Percentiles rank a stretch among this genome's conserved stretches.
These are phyloP conservation scores for Endotrypanum monterogeii DNA, from an alignment of 208 protist species.

Conservation along the genomic window DNA sequence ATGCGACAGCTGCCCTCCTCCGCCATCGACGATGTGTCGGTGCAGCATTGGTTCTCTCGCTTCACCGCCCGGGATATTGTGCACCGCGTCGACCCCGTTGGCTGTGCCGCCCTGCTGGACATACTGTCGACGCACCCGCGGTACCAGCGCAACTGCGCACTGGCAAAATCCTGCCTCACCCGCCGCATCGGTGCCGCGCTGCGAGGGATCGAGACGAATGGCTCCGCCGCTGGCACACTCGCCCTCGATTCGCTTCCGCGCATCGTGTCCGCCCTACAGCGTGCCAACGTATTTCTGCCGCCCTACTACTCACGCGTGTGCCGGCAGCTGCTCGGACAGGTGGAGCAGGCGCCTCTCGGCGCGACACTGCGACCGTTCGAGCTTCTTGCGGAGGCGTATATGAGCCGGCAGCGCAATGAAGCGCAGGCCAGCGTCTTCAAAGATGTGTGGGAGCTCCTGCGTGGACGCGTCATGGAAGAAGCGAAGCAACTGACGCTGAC, in stretches of 20 bases:
- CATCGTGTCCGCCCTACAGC: constrained; percentile 48
- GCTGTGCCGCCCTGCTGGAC: constrained; percentile 49
- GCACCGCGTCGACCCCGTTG: constrained; percentile 42
- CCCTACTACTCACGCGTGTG: constrained; percentile 74
- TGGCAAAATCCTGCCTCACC: constrained; percentile 41
- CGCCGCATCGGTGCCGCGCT: constrained; percentile 36
- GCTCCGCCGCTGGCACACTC: not conserved
- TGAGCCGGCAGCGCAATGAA: constrained; percentile 42
- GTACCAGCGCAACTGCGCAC: constrained; percentile 39
- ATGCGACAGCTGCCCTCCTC: constrained; percentile 19
- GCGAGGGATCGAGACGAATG: constrained; percentile 10
- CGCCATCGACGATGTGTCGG: constrained; percentile 60
- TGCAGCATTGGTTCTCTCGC: constrained; percentile 74
- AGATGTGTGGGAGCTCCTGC: constrained; percentile 82
- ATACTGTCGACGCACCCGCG: constrained; percentile 35
- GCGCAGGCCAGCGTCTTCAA: constrained; percentile 58
- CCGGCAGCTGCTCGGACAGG: constrained; percentile 64
- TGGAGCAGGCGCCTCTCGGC: constrained; percentile 44
- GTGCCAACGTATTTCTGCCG: constrained; percentile 57
- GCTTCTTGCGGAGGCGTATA: constrained; percentile 68
- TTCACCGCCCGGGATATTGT: constrained; percentile 70
- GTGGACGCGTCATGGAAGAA: constrained; percentile 55
- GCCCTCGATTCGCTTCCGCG: constrained; percentile 38
- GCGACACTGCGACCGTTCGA: constrained; percentile 63
- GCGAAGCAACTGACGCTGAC: constrained; percentile 17